A percentile compares a stretch with the other conserved stretches of the same genome.
These are phyloP conservation scores for Hymenoscyphus linearis DNA, from an alignment of 2,329 filamentous ascomycete genomes.

Conservation along the genomic window DNA sequence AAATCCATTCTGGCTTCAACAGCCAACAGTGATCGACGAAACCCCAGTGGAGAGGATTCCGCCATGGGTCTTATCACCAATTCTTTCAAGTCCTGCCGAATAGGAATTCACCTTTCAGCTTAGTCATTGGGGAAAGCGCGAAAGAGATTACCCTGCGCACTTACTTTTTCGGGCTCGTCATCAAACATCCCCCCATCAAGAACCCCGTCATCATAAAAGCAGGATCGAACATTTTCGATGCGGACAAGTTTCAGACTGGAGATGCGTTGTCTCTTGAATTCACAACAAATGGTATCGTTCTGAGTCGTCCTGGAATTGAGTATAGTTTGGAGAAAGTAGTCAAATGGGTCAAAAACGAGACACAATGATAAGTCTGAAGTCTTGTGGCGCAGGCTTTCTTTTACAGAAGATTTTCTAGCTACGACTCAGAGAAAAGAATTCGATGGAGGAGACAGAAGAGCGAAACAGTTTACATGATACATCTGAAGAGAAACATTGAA, in stretches of 20 bases:
- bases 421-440: too few species aligned
- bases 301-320: background rate
- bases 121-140: background rate
- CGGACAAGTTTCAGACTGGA: background rate
- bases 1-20: background rate
- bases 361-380: background rate
- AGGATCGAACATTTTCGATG: background rate
- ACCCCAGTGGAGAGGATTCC: background rate
- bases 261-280: background rate
- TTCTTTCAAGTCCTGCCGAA: background rate
- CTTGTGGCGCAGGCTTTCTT: too few species aligned
- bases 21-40: background rate
- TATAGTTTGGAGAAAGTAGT: background rate
- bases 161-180: background rate
- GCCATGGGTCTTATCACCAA: background rate
- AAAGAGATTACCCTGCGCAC: background rate
- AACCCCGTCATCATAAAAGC: background rate
- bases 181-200: background rate
- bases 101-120: background rate
- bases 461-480: too few species aligned
- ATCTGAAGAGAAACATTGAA: too few species aligned
- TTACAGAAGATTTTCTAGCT: too few species aligned
- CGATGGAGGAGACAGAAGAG: too few species aligned
- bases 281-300: background rate
- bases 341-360: background rate